Evolutionary conservation across 345 rosid species (phyloP).

Genomic region (Salix koriyanagi): DNA sequence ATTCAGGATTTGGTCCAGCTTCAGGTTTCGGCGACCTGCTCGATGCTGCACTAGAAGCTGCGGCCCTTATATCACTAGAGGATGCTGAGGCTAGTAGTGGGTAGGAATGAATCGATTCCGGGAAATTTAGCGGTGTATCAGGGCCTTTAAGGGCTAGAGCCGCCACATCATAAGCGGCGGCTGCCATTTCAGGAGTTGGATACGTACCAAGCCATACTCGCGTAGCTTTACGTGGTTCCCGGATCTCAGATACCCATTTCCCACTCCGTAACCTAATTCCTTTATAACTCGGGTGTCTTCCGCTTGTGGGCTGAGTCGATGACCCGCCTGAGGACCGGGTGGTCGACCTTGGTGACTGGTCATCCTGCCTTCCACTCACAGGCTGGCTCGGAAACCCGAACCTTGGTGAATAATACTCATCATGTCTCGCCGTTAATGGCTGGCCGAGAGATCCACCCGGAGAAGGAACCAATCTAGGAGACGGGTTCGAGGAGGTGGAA

Average conservation of each 20-base stretch:
- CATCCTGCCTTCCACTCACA: background rate
- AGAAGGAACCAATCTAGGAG: background rate
- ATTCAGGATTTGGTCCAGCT: slow-evolving; percentile 8
- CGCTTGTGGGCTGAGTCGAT: slow-evolving; percentile 15
- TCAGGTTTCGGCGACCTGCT: slow-evolving; percentile 5
- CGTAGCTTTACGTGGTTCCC: slow-evolving; percentile 69
- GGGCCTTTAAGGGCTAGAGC: slow-evolving; percentile 68
- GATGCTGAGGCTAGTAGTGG: slow-evolving; percentile 46
- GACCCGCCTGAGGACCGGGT: slow-evolving; percentile 19
- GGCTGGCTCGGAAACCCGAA: background rate
- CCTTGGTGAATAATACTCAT: background rate
- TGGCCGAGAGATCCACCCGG: background rate
- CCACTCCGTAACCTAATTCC: slow-evolving; percentile 71
- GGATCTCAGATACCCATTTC: slow-evolving; percentile 74
- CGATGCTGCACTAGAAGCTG: slow-evolving; percentile 57
- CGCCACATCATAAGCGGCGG: slow-evolving; percentile 73
- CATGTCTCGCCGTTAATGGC: background rate
- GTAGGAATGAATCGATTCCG: slow-evolving; percentile 41
- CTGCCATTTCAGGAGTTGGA: slow-evolving; percentile 73
- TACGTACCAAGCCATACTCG: slow-evolving; percentile 75
- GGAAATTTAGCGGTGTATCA: slow-evolving; percentile 52
- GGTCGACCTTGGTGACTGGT: slow-evolving; percentile 11
- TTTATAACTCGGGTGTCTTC: slow-evolving; percentile 41
- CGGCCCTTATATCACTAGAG: slow-evolving; percentile 48
- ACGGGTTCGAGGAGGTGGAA: slow-evolving; percentile 11